Conservation (phyloP, 257 asterid genomes). For the Ehretia macrophylla region DNA sequence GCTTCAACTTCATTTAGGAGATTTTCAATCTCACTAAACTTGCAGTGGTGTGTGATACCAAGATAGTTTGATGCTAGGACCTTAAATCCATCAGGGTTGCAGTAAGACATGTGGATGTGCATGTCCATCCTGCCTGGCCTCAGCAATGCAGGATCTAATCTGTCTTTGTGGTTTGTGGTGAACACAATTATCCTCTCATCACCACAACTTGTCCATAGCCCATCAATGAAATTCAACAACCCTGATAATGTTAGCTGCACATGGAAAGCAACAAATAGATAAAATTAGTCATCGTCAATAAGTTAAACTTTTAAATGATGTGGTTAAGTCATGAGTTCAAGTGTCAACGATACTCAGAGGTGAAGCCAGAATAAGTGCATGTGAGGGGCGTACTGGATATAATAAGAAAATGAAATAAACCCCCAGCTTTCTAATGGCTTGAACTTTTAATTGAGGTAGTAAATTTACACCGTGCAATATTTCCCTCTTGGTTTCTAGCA, state of each 20-base stretch:
- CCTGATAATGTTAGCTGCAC: conserved; percentile 26
- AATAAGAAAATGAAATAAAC: too few relatives aligned
- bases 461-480: too few relatives aligned
- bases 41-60: conserved; percentile 13
- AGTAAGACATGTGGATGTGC: conserved; percentile 38
- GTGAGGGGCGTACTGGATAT: too few relatives aligned
- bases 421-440: too few relatives aligned
- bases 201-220: conserved; percentile 38
- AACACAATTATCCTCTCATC: conserved; percentile 37
- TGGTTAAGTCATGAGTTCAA: too few relatives aligned
- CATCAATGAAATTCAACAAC: conserved; percentile 35
- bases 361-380: too few relatives aligned
- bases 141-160: conserved; percentile 36
- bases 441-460: too few relatives aligned
- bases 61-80: conserved; percentile 33
- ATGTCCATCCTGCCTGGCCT: conserved; percentile 42
- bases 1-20: conserved; percentile 19
- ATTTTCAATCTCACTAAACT: conserved; percentile 19
- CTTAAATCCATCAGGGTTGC: conserved; percentile 27
- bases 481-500: too few relatives aligned
- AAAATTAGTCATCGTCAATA: too few relatives aligned
- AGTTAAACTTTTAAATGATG: too few relatives aligned
- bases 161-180: conserved; percentile 34
- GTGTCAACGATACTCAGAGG: too few relatives aligned
- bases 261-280: neutral